These are phyloP conservation scores for Pleurotus platypus DNA, from an alignment of 768 basidiomycete genomes.

Conservation along the genomic window DNA sequence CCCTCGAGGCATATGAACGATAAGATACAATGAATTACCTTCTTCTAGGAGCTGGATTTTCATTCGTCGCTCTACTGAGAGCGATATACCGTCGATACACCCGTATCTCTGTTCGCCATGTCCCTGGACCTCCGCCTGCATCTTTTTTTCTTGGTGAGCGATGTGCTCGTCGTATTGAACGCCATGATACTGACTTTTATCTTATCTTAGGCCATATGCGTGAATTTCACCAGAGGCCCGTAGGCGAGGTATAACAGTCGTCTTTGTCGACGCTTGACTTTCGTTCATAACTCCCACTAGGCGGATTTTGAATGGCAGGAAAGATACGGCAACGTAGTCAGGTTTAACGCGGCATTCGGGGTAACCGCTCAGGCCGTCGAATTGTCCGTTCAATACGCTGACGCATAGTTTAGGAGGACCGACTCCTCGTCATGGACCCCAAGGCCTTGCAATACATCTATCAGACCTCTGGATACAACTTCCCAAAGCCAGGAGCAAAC, in stretches of 20 bases:
- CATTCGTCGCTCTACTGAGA: background rate
- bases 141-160: conserved; percentile 36
- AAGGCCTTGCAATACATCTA: conserved; percentile 46
- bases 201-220: conserved; percentile 20
- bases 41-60: too few species aligned
- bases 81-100: conserved; percentile 25
- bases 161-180: background rate
- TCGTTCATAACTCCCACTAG: conserved; percentile 18
- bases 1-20: too few species aligned
- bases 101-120: conserved; percentile 28
- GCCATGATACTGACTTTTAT: background rate
- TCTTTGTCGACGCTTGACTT: conserved; percentile 8
- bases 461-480: conserved; percentile 39
- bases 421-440: conserved; percentile 44
- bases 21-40: too few species aligned
- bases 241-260: conserved; percentile 23
- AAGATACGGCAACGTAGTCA: conserved; percentile 37
- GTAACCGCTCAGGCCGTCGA: conserved; percentile 19
- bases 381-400: background rate
- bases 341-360: conserved; percentile 34
- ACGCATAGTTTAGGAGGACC: conserved; percentile 30
- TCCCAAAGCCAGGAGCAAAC: conserved; percentile 34
- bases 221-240: conserved; percentile 28
- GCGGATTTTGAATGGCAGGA: conserved; percentile 43
- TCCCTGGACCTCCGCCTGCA: conserved; percentile 31